These are phyloP conservation scores for Venturia carpophila DNA, from an alignment of 2,329 filamentous ascomycete species.

Conservation along the genomic window DNA sequence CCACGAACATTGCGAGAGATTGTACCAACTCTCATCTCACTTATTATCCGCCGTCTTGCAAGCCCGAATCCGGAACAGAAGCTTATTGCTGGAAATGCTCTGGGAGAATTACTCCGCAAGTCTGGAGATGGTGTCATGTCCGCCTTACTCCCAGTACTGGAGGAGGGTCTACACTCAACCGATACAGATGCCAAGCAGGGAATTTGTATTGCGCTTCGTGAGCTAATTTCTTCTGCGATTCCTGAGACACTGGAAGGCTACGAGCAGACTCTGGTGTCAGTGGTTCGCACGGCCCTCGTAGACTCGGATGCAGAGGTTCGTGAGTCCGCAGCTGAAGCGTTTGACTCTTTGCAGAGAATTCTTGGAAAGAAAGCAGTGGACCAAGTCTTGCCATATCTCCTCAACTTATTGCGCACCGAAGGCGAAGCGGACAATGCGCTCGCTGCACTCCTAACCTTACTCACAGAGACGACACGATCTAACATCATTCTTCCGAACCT, in stretches of 20 bases:
- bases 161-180: slow-evolving; percentile 82
- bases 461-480: slow-evolving; percentile 86
- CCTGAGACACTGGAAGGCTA: slow-evolving; percentile 86
- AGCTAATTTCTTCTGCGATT: slow-evolving; percentile 83
- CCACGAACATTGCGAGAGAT: slow-evolving; percentile 91
- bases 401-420: slow-evolving; percentile 80
- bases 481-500: slow-evolving; percentile 96
- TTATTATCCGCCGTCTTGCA: slow-evolving; percentile 87
- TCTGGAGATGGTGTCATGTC: slow-evolving; percentile 89
- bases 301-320: slow-evolving; percentile 84
- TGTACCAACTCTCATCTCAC: slow-evolving; percentile 85
- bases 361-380: slow-evolving; percentile 92
- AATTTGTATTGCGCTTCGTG: slow-evolving; percentile 91
- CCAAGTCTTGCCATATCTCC: slow-evolving; percentile 85
- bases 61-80: slow-evolving; percentile 98
- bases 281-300: slow-evolving; percentile 85
- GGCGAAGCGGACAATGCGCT: slow-evolving; percentile 86
- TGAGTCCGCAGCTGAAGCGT: slow-evolving; percentile 93
- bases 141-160: slow-evolving; percentile 79
- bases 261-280: slow-evolving; percentile 88
- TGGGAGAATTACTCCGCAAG: slow-evolving; percentile 94
- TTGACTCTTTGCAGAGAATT: slow-evolving; percentile 88
- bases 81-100: slow-evolving; percentile 92
- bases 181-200: slow-evolving; percentile 93
- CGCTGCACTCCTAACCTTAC: slow-evolving; percentile 81